Percentiles rank a stretch among this genome's conserved stretches.
These are phyloP conservation scores for Coemansia javaensis DNA, from an alignment of 192 early-diverging fungal genomes.

Conservation along the genomic window DNA sequence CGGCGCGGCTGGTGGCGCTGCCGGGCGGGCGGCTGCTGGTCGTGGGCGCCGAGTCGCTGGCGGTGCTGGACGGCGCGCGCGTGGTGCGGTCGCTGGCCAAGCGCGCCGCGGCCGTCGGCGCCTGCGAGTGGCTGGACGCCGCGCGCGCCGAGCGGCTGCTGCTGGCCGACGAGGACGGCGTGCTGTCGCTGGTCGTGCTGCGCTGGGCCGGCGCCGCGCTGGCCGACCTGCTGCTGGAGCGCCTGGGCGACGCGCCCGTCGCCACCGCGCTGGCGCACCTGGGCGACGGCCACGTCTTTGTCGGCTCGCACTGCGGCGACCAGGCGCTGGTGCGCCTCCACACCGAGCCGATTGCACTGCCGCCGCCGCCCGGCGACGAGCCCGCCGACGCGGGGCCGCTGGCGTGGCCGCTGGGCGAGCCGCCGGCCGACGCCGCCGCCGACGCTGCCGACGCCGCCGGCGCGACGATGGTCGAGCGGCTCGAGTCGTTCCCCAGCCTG, in stretches of 20 bases:
- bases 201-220: conserved; percentile 32
- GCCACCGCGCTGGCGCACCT: conserved; percentile 65
- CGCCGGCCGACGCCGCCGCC: not conserved
- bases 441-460: too few relatives aligned
- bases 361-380: not conserved
- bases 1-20: conserved; percentile 21
- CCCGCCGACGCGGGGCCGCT: not conserved
- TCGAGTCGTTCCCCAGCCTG: conserved; percentile 66
- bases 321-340: conserved; percentile 70
- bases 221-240: conserved; percentile 39
- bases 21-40: conserved; percentile 16
- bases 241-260: conserved; percentile 49
- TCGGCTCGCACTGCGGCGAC: conserved; percentile 85
- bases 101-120: conserved; percentile 43
- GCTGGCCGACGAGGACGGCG: conserved; percentile 64
- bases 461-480: conserved; percentile 54
- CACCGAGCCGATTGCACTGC: conserved; percentile 30
- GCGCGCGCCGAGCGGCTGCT: conserved; percentile 55
- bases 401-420: conserved; percentile 5
- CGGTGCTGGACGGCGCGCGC: conserved; percentile 6
- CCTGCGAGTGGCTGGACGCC: conserved; percentile 53
- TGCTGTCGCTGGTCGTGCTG: conserved; percentile 58
- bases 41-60: conserved; percentile 27
- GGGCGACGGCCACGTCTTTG: conserved; percentile 61
- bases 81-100: conserved; percentile 10